phyloP scores from a whole-genome alignment of 441 rosid species.

The Breynia disticha region DNA sequence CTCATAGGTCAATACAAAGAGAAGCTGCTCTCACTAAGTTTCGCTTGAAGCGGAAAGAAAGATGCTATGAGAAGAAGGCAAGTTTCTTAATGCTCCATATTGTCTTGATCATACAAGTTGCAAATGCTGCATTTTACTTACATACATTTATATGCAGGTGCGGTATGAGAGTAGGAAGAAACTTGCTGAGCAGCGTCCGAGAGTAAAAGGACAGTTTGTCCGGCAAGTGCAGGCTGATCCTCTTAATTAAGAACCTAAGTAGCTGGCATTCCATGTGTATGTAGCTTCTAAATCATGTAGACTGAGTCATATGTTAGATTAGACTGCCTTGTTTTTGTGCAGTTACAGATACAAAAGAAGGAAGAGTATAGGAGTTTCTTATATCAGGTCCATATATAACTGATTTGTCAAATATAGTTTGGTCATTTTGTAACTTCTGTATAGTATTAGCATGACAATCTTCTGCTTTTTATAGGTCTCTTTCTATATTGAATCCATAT shows the following conservation, averaged over 20 bases:
- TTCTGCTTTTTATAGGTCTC: no score
- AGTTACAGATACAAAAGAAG: no score
- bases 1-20: slow-evolving; percentile 45
- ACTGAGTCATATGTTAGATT: no score
- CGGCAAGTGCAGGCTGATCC: slow-evolving; percentile 38
- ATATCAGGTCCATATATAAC: no score
- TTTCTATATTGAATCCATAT: no score
- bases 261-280: not conserved
- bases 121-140: not conserved
- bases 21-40: slow-evolving; percentile 82
- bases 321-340: no score
- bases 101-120: not conserved
- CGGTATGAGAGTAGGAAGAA: slow-evolving; percentile 85
- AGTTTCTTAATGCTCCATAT: no score
- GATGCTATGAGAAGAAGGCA: slow-evolving; percentile 91
- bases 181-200: slow-evolving; percentile 79
- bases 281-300: no score
- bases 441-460: no score
- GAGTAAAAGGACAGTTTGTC: slow-evolving; percentile 89
- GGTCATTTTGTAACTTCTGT: no score
- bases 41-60: slow-evolving; percentile 85
- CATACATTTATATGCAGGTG: slow-evolving; percentile 35
- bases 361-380: no score
- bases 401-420: no score
- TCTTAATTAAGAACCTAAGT: slow-evolving; percentile 20